Base-by-base conservation (phyloP, 257 asterid genomes). In the Lantana camara region DNA sequence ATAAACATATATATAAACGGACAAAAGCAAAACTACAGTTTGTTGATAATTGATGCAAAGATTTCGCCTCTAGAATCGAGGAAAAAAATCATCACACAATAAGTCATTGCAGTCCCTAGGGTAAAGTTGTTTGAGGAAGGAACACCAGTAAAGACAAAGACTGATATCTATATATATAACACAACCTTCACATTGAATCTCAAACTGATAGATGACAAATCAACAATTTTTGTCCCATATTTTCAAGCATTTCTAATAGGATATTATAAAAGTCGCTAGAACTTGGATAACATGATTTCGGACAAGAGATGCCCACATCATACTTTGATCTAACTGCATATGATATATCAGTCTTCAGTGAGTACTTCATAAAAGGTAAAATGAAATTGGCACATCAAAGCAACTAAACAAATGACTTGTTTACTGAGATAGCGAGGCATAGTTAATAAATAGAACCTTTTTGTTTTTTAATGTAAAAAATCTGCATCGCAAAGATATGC, bases 381-480 rank as follows among this genome's bases (percentile, higher is more conserved):
- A 66, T 34, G 20, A 16, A 51, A 57, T 22, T 11, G 57, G 48
- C 51, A 64, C 6, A 58, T 20, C 32, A 44, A 15, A 23, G 44
- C 40, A 40, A 64, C 56, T 34, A 63, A 23, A 50, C n/a, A n/a
- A n/a, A n/a, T n/a, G n/a, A n/a, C n/a, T n/a, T n/a, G n/a, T n/a
- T n/a, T n/a, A 11, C 14, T 7, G 21, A 29, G 44, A 27, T 55
- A 16, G 16, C 20, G 45, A 9, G 32, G 61, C 45, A 29, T n/a
- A 10, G 2, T 9, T 55, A 55, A 55, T 2, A 32, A 7, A 2
- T 29, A 13, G 5, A 15, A 60, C 17, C 22, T 30, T n/a, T n/a
- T n/a, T 21, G 34, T 50, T 27, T 38, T 27, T 13, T 38, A 17
- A 60, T 37, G 40, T 35, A 35, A 35, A 7, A 35, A 50, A 49